Percentiles rank a stretch among this genome's conserved stretches.
phyloP scores from a whole-genome alignment of 2,329 filamentous ascomycete species.

The Bimuria novae-zelandiae region DNA sequence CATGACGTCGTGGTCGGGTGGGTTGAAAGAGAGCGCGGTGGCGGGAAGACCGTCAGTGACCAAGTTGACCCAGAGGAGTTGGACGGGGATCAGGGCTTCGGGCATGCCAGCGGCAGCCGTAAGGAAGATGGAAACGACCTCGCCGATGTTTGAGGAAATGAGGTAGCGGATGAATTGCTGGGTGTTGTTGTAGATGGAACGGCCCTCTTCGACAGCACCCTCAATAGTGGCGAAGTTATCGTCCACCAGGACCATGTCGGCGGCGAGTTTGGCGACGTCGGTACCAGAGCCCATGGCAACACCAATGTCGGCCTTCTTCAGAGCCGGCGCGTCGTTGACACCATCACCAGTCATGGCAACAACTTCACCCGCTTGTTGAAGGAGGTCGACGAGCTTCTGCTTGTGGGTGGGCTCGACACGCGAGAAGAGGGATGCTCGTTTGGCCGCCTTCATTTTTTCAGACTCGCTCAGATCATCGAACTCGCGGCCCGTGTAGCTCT shows the following conservation, averaged over 20 bases:
- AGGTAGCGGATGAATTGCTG: slow-evolving; percentile 99
- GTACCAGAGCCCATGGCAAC: slow-evolving; percentile 98
- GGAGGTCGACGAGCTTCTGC: slow-evolving; percentile 94
- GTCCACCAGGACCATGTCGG: slow-evolving; percentile 98
- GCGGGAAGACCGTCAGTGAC: slow-evolving; percentile 97
- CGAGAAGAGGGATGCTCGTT: slow-evolving; percentile 88
- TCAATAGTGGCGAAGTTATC: slow-evolving; percentile 99
- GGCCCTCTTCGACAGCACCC: slow-evolving; percentile 92
- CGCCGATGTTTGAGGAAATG: slow-evolving; percentile 98
- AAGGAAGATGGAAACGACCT: slow-evolving; percentile 98
- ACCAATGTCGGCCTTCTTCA: slow-evolving; percentile 99
- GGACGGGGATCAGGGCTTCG: slow-evolving; percentile 93
- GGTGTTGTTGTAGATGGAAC: slow-evolving; percentile 99
- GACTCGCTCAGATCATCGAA: slow-evolving; percentile 82
- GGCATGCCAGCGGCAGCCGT: slow-evolving; percentile 97
- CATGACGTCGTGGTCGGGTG: slow-evolving; percentile 98
- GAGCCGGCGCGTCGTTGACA: slow-evolving; percentile 94
- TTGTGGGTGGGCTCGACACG: slow-evolving; percentile 96
- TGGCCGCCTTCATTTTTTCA: slow-evolving; percentile 83
- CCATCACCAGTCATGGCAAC: slow-evolving; percentile 99
- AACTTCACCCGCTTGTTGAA: slow-evolving; percentile 90
- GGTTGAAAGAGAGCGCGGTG: slow-evolving; percentile 96
- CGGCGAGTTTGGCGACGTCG: slow-evolving; percentile 93
- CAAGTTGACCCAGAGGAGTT: slow-evolving; percentile 97
- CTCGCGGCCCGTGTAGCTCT: slow-evolving; percentile 93